Evolutionary conservation across 345 rosid species (phyloP).

Genomic region (Bretschneidera sinensis): DNA sequence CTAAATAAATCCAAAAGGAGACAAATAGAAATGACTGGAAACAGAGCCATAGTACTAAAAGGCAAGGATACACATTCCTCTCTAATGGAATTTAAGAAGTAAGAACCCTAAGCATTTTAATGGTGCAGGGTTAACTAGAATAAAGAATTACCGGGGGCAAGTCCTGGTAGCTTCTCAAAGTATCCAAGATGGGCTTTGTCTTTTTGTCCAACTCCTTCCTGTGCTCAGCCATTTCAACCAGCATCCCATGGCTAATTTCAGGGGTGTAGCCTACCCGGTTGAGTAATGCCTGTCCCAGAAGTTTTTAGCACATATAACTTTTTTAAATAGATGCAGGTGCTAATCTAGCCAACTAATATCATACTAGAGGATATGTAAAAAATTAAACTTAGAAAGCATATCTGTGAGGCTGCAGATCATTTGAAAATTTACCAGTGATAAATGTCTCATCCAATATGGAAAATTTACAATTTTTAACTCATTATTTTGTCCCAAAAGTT

Average conservation of each 20-base stretch:
- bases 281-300: slow-evolving; percentile 58
- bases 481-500: too few relatives aligned
- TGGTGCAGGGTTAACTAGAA: neutral
- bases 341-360: neutral
- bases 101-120: too few relatives aligned
- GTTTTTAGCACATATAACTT: neutral
- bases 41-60: too few relatives aligned
- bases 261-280: slow-evolving; percentile 84
- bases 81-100: neutral
- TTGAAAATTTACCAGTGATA: too few relatives aligned
- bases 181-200: slow-evolving; percentile 88
- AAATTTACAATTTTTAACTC: too few relatives aligned
- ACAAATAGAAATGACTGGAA: too few relatives aligned
- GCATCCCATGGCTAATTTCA: slow-evolving; percentile 79
- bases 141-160: slow-evolving; percentile 68
- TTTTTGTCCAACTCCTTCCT: slow-evolving; percentile 79
- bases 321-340: neutral
- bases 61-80: too few relatives aligned
- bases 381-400: neutral
- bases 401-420: neutral
- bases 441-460: too few relatives aligned
- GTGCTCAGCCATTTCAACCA: slow-evolving; percentile 89
- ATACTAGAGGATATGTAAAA: neutral
- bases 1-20: too few relatives aligned
- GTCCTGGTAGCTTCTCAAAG: slow-evolving; percentile 93